phyloP scores from a whole-genome alignment of 805 yeast species.

The Kluyveromyces dobzhanskii region DNA sequence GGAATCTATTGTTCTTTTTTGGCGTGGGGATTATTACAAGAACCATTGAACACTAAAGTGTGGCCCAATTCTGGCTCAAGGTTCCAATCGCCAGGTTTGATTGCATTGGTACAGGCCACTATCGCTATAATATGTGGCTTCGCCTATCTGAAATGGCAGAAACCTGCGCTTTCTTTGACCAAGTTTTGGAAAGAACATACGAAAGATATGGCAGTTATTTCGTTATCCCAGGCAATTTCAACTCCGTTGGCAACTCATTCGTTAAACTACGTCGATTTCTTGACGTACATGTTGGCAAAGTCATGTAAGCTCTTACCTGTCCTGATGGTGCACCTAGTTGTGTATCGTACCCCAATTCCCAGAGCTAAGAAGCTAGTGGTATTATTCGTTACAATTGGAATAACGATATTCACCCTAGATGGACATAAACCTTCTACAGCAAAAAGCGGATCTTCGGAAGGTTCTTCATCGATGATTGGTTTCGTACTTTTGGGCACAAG shows the following conservation, averaged over 20 bases:
- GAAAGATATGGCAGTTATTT: slow-evolving; percentile 41
- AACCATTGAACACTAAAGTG: slow-evolving; percentile 68
- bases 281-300: slow-evolving; percentile 79
- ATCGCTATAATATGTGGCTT: slow-evolving; percentile 67
- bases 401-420: slow-evolving; percentile 62
- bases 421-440: slow-evolving; percentile 27
- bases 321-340: slow-evolving; percentile 67
- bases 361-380: slow-evolving; percentile 73
- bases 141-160: slow-evolving; percentile 39
- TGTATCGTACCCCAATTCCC: slow-evolving; percentile 69
- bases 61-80: slow-evolving; percentile 49
- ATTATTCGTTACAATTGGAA: slow-evolving; percentile 71
- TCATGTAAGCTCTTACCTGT: slow-evolving; percentile 93
- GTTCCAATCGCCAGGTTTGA: slow-evolving; percentile 72
- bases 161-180: slow-evolving; percentile 22
- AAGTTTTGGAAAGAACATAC: slow-evolving; percentile 30
- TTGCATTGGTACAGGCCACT: slow-evolving; percentile 64
- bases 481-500: slow-evolving; percentile 49
- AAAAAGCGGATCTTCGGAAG: slow-evolving; percentile 30
- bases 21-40: slow-evolving; percentile 90
- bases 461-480: slow-evolving; percentile 39
- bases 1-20: slow-evolving; percentile 86
- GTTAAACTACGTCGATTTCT: slow-evolving; percentile 73
- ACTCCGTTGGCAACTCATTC: slow-evolving; percentile 79
- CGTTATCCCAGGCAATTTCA: slow-evolving; percentile 70